Conservation (phyloP, 1,139 yeast genomes). For the Geotrichum europaeum region DNA sequence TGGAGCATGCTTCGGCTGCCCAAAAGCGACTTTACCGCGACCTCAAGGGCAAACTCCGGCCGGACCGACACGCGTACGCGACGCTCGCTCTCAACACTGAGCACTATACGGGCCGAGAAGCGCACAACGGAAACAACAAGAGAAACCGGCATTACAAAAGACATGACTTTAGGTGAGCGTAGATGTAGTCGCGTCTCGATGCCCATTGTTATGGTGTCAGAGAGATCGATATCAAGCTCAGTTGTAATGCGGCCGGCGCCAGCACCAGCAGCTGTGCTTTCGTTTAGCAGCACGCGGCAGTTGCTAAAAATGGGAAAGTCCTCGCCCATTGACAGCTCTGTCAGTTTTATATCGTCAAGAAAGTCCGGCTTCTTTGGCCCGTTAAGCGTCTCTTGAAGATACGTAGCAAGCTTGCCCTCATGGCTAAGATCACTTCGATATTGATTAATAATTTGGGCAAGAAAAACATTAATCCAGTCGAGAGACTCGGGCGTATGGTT, state of each 20-base stretch:
- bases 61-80: conserved; percentile 56
- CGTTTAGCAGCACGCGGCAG: conserved; percentile 54
- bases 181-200: conserved; percentile 76
- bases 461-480: conserved; percentile 93
- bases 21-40: conserved; percentile 75
- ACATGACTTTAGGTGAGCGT: conserved; percentile 80
- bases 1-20: conserved; percentile 91
- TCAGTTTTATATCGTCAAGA: conserved; percentile 68
- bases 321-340: conserved; percentile 89
- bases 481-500: conserved; percentile 77
- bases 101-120: conserved; percentile 77
- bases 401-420: conserved; percentile 77
- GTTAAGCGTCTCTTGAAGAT: conserved; percentile 52
- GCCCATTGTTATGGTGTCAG: conserved; percentile 86
- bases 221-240: conserved; percentile 85
- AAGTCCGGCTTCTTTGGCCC: conserved; percentile 68
- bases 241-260: conserved; percentile 49
- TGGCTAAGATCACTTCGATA: conserved; percentile 78
- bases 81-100: conserved; percentile 47
- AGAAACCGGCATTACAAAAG: conserved; percentile 71
- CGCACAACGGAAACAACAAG: conserved; percentile 83
- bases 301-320: conserved; percentile 94
- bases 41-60: conserved; percentile 86
- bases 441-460: conserved; percentile 87
- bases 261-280: conserved; percentile 18